Conservation (phyloP, 2,329 filamentous ascomycete species). For the Colletotrichum spaethianum region DNA sequence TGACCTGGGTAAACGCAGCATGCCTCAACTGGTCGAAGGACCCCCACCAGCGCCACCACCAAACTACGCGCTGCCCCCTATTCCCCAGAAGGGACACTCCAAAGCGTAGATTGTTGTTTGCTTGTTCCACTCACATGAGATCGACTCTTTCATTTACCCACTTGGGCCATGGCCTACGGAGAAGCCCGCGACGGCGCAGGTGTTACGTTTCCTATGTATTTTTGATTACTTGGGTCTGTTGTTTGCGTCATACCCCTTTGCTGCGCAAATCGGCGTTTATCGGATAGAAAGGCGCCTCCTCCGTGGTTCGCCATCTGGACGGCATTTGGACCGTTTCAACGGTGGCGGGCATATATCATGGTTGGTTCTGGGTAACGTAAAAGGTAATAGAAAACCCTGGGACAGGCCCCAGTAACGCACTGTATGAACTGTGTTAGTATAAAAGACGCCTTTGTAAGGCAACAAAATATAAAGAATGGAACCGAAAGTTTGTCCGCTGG, state of each 20-base stretch:
- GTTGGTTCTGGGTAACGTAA: conserved; percentile 26
- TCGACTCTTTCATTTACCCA: neutral
- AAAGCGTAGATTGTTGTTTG: conserved; percentile 6
- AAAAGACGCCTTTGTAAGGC: conserved; percentile 2
- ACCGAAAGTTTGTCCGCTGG: neutral
- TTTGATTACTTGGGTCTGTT: conserved; percentile 10
- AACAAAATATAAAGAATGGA: neutral
- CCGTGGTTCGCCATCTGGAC: conserved; percentile 19
- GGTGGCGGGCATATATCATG: conserved; percentile 24
- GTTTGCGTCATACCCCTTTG: conserved; percentile 41
- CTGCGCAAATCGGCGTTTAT: conserved; percentile 40
- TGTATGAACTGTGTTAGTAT: conserved; percentile 28
- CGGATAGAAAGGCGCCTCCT: conserved; percentile 26
- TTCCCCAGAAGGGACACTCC: conserved; percentile 52
- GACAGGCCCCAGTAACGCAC: conserved; percentile 19
- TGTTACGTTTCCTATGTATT: conserved; percentile 27
- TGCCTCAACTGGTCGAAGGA: conserved; percentile 65
- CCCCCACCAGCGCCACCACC: conserved; percentile 70
- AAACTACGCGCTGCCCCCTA: conserved; percentile 67
- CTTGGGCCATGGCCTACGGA: neutral
- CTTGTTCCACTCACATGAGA: neutral
- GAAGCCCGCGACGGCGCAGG: conserved; percentile 13
- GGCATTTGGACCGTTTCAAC: conserved; percentile 32
- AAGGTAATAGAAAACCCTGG: conserved; percentile 23
- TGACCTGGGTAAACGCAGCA: conserved; percentile 59